Conservation (phyloP, 805 yeast species). For the Blastobotrys peoriensis region DNA sequence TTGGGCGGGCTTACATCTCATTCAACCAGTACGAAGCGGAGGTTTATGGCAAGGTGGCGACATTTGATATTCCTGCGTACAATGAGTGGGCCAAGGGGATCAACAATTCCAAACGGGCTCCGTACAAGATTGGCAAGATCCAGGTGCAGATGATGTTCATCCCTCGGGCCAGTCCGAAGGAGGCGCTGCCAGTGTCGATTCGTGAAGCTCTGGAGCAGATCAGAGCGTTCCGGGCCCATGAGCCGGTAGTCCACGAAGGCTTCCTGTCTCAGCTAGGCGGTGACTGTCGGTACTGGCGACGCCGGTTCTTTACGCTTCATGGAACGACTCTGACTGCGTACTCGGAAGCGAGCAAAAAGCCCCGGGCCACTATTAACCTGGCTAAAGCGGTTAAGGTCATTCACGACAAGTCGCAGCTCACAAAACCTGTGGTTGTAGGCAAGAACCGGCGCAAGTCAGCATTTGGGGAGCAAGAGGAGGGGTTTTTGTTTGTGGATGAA, state of each 20-base stretch:
- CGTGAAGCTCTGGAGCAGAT: constrained; percentile 34
- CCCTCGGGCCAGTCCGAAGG: constrained; percentile 44
- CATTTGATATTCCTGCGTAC: constrained; percentile 54
- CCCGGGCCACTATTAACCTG: constrained; percentile 63
- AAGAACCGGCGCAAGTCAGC: constrained; percentile 31
- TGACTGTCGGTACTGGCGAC: constrained; percentile 68
- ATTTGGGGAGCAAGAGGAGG: constrained; percentile 48
- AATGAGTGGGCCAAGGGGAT: constrained; percentile 68
- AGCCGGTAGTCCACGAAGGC: constrained; percentile 45
- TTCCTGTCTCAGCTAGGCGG: constrained; percentile 87
- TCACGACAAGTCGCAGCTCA: constrained; percentile 36
- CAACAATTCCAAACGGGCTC: constrained; percentile 11
- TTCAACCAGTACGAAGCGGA: constrained; percentile 54
- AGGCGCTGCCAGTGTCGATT: constrained; percentile 46
- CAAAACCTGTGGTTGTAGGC: constrained; percentile 25
- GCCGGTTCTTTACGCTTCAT: constrained; percentile 66
- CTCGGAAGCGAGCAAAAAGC: constrained; percentile 61
- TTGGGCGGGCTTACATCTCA: constrained; percentile 70
- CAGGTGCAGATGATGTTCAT: constrained; percentile 52
- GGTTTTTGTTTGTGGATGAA: constrained; percentile 39
- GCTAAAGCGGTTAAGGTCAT: constrained; percentile 53
- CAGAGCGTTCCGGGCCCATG: constrained; percentile 23
- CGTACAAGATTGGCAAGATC: constrained; percentile 45
- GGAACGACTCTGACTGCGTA: constrained; percentile 73
- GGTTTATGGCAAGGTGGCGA: constrained; percentile 48